Evolutionary conservation across 768 basidiomycete species (phyloP), one percentile per base, ranked within the genome.

Genomic region (Tephrocybe sp.): DNA sequence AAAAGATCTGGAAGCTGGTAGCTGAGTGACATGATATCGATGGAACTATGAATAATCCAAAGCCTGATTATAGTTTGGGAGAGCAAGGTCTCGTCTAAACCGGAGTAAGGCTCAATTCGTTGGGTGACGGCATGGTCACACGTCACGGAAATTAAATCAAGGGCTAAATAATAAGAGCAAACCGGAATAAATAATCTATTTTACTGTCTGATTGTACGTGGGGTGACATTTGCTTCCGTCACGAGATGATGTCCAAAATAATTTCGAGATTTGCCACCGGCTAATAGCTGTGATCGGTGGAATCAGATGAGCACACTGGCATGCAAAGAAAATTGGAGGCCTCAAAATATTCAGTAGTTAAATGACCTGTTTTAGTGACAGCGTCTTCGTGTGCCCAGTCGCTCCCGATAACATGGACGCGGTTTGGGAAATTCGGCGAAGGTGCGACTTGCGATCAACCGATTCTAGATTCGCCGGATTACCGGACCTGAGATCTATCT

Each of bases 1-100:
- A 73, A 60, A 1, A 76, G 61, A 52, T 76, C 73, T 6, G 74
- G 74, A 3, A 77, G 66, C 53, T 75, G 75, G 57, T 71, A 72
- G 59, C 72, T 75, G 47, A 54, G 55, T 9, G 60, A 49, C 59
- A 60, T 58, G 35, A 5, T 35, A 47, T 18, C n/a, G 27, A 48
- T 31, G 37, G n/a, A 32, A 9, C 27, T 25, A 19, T 21, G 28
- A 25, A 15, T 34, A 31, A 5, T 41, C 6, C 12, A 18, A 12
- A 21, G 21, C 13, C 15, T 27, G 36, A 38, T n/a, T 16, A 11
- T 24, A 16, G 34, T 22, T 4, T n/a, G 28, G 41, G 11, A 25
- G 12, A 18, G 18, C 12, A 22, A 41, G 30, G 25, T 21, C 15
- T 35, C 41, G 28, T 22, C 30, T 27, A 24, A 50, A 45, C 51